Evolutionary conservation across 306 rosid species (phyloP).

Genomic region (Abrus precatorius): DNA sequence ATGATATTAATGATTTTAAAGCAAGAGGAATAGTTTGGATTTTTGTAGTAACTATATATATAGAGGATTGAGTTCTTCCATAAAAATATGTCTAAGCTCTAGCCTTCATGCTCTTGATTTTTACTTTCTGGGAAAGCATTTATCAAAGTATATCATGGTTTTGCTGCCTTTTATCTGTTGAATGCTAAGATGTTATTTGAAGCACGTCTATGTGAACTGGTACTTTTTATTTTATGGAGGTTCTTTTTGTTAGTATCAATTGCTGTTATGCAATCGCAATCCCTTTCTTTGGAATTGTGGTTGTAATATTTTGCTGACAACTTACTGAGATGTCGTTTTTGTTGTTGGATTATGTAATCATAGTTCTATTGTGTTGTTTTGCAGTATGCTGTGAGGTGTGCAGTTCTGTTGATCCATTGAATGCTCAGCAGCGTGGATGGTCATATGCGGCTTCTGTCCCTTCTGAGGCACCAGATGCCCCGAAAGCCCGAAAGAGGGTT

Average conservation of each 20-base stretch:
- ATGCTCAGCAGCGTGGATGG: conserved; percentile 53
- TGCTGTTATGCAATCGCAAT: conserved; percentile 26
- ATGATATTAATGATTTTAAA: too few species aligned
- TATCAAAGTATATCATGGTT: neutral
- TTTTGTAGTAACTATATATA: neutral
- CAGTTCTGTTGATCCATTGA: conserved; percentile 38
- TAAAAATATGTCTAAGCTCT: neutral
- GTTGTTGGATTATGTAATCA: conserved; percentile 31
- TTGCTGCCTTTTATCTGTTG: neutral
- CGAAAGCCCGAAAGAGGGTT: conserved; percentile 50
- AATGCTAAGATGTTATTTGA: neutral
- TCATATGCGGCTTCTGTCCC: conserved; percentile 59
- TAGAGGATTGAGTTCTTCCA: neutral
- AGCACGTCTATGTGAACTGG: neutral
- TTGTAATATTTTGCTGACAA: conserved; percentile 13
- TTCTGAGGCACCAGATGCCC: conserved; percentile 47
- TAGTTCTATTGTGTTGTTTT: conserved; percentile 32
- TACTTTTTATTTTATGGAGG: conserved; percentile 11
- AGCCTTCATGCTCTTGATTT: neutral
- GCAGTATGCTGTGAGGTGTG: conserved; percentile 49
- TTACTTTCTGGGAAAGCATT: conserved; percentile 14
- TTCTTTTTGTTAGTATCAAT: conserved; percentile 13
- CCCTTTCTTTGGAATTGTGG: conserved; percentile 5
- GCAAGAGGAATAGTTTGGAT: neutral
- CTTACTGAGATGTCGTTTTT: neutral